Evolutionary conservation across 805 yeast genomes (phyloP).

Genomic region (Hanseniaspora meyeri): DNA sequence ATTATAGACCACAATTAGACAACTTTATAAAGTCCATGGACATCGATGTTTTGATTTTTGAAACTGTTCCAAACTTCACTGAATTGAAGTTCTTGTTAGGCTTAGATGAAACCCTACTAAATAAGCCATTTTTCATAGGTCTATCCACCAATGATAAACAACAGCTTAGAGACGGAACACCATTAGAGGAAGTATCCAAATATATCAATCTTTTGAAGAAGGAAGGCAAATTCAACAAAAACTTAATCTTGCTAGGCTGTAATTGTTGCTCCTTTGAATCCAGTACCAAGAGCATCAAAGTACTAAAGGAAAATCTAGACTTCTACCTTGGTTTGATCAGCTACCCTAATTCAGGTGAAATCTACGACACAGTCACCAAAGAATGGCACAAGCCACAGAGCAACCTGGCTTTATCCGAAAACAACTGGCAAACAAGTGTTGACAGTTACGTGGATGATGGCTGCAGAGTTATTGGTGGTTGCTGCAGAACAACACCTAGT

Average conservation of each 20-base stretch:
- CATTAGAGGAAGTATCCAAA: constrained; percentile 14
- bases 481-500: constrained; percentile 57
- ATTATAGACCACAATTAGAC: constrained; percentile 28
- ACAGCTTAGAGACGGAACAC: constrained; percentile 41
- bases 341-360: constrained; percentile 70
- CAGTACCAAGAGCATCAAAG: not conserved
- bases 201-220: not conserved
- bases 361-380: constrained; percentile 39
- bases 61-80: constrained; percentile 53
- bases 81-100: constrained; percentile 43
- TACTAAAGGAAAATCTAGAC: not conserved
- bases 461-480: constrained; percentile 55
- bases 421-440: constrained; percentile 29
- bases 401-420: constrained; percentile 14
- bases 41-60: constrained; percentile 51
- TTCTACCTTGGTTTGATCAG: constrained; percentile 11
- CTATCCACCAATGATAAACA: constrained; percentile 32
- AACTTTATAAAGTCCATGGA: constrained; percentile 38
- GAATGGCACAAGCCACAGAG: constrained; percentile 29
- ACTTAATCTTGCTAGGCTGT: constrained; percentile 35
- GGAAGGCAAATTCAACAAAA: not conserved
- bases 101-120: constrained; percentile 28
- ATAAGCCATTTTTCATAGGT: constrained; percentile 35
- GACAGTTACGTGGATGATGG: constrained; percentile 20
- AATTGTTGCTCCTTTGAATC: constrained; percentile 44